Evolutionary conservation across 805 yeast species (phyloP), one percentile per base, ranked within the genome.

Genomic region (Candida ipomoeae): DNA sequence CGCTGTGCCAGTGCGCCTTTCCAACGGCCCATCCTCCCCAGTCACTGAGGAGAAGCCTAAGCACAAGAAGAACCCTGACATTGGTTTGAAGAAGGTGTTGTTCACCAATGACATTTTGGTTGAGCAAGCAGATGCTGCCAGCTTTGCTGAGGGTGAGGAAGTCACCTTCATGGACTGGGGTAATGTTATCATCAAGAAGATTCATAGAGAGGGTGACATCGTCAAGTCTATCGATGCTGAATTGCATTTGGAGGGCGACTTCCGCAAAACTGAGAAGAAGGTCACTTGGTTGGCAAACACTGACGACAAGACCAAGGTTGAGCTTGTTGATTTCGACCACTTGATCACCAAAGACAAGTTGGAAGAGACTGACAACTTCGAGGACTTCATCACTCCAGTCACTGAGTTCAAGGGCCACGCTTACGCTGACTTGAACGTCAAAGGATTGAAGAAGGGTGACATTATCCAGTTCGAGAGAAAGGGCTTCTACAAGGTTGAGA

Each of bases 101-200:
- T 85, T 75, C 69, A 70, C 81, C 57, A 75, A 82, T 52, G 74
- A 82, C 48, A 76, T 87, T 42, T 72, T 89, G 60, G 77, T 92
- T 62, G 97, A 91, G 65, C 96, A 88, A 74, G 92, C 78, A 29
- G 98, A 92, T 70, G 84, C 91, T 42, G 75, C 85, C 54, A 60
- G 74, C 6, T 68, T 78, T 40, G 82, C 78, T 58, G 92, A 83
- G 40, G 88, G 86, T 56, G 98, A 92, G 73, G 98, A 92, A 75
- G 77, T 91, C 55, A 92, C 98, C n/a, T 80, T 92, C 63, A 92
- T 92, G 98, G 97, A 92, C 73, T 92, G 98, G 98, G 98, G 97
- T 79, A 92, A 92, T 68, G 87, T 83, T 51, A 86, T 92, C 58
- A 74, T 91, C 57, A 80, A 85, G 57, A 81, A 82, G 67, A 79